Evolutionary conservation across 108 stramenopile genomes (phyloP), one percentile per base, ranked within the genome.

Genomic region (Cyclotella kingstonii): DNA sequence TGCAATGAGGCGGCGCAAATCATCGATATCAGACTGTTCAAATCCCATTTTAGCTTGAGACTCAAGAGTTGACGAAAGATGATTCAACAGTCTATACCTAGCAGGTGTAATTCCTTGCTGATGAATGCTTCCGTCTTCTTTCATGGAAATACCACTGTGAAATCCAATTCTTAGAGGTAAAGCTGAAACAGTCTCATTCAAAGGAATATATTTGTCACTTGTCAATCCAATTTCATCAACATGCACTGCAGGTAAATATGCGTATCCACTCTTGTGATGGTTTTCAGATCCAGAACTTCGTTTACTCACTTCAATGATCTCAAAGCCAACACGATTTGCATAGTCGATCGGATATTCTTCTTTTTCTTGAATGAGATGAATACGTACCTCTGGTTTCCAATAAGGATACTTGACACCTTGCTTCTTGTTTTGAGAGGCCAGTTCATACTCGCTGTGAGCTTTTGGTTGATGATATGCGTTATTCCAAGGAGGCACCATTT

Each of bases 141-240:
- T 77, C 51, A 80, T 80, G 47, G 77, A 77, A 55, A 65, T 65
- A 5, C 68, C 74, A 39, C 90, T 83, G 61, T 89, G 85, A 54
- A 94, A 86, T 10, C 89, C 86, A 45, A 97, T 78, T 34, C 85
- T 77, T 3, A 97, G 62, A 11, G 96, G 95, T 11, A 97, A 62
- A 6, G 79, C 81, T 8, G 84, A 77, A 30, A 95, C 71, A n/a
- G 96, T 94, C 43, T 77, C 74, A 68, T 97, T 97, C 39, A 97
- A 38, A 15, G 93, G 90, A 40, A 95, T 82, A 60, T 95, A 95
- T 73, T 95, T 97, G 55, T 97, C 96, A 35, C 76, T 81, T 6
- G 96, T 97, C 27, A 97, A 53, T 12, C 96, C 95, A 50, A 94
- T 95, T 84, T 97, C 96, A 60, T 95, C 93, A 15, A 88, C 94